These are phyloP conservation scores for Lavandula angustifolia DNA, from an alignment of 257 asterid species.

Conservation along the genomic window DNA sequence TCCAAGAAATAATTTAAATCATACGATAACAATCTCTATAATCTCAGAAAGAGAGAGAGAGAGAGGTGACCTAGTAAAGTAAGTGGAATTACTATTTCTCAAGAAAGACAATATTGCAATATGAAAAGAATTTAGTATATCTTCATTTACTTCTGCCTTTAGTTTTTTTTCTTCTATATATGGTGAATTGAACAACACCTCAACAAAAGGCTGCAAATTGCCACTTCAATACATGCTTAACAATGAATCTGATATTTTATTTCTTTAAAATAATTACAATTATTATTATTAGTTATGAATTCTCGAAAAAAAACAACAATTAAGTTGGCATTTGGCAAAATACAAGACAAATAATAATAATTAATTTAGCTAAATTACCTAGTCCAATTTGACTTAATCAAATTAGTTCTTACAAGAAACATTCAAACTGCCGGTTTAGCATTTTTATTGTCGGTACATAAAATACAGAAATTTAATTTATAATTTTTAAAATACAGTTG, in stretches of 20 bases:
- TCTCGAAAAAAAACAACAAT: too few relatives aligned
- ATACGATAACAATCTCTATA: too few relatives aligned
- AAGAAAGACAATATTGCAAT: constrained; percentile 20
- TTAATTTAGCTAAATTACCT: background rate
- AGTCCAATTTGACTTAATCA: background rate
- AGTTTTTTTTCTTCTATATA: background rate
- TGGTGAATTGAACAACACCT: constrained; percentile 16
- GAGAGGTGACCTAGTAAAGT: too few relatives aligned
- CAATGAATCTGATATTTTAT: too few relatives aligned
- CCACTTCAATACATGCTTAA: too few relatives aligned
- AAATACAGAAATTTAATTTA: background rate
- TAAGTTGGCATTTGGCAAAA: too few relatives aligned
- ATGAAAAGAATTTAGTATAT: too few relatives aligned
- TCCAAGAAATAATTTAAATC: too few relatives aligned
- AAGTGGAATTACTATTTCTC: constrained; percentile 7
- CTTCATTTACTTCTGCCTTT: too few relatives aligned
- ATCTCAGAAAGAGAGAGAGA: too few relatives aligned
- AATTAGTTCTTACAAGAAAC: constrained; percentile 8
- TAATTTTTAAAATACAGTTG: background rate
- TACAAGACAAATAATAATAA: background rate
- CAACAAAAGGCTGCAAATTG: constrained; percentile 20
- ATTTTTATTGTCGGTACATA: constrained; percentile 4
- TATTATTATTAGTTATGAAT: too few relatives aligned
- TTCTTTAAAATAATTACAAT: too few relatives aligned
- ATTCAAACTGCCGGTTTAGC: background rate